Conservation (phyloP, 352 stramenopile species). For the Halophytophthora batemanensis region DNA sequence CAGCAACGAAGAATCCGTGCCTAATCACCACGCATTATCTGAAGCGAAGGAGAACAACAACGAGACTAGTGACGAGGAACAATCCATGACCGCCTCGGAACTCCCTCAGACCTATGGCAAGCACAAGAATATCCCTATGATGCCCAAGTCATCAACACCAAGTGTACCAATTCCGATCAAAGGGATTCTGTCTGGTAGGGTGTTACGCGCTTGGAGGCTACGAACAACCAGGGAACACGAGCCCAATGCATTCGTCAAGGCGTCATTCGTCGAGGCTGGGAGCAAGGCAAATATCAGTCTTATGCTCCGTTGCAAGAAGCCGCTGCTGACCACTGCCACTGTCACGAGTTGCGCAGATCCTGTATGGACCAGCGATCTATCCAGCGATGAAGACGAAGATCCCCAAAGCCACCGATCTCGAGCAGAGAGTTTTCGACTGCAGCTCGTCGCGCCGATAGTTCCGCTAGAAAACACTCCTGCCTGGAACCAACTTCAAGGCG, state of each 20-base stretch:
- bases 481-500: constrained; percentile 52
- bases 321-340: constrained; percentile 34
- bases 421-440: constrained; percentile 38
- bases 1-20: neutral
- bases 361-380: constrained; percentile 40
- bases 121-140: neutral
- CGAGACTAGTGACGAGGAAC: constrained; percentile 28
- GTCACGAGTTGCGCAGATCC: constrained; percentile 23
- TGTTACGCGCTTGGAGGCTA: constrained; percentile 43
- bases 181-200: constrained; percentile 40
- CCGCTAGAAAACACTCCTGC: constrained; percentile 16
- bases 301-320: constrained; percentile 70
- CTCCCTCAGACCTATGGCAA: constrained; percentile 41
- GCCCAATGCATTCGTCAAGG: constrained; percentile 41
- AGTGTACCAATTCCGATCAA: constrained; percentile 15
- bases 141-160: neutral
- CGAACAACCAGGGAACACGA: constrained; percentile 8
- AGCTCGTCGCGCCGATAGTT: constrained; percentile 32
- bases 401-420: neutral
- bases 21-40: neutral
- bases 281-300: constrained; percentile 20
- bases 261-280: constrained; percentile 51
- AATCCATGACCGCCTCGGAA: constrained; percentile 43
- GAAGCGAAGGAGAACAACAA: neutral
- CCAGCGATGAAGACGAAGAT: constrained; percentile 6